Percentiles rank a stretch among this genome's conserved stretches.
These are phyloP conservation scores for Annulohypoxylon truncatum DNA, from an alignment of 2,329 filamentous ascomycete genomes.

Conservation along the genomic window DNA sequence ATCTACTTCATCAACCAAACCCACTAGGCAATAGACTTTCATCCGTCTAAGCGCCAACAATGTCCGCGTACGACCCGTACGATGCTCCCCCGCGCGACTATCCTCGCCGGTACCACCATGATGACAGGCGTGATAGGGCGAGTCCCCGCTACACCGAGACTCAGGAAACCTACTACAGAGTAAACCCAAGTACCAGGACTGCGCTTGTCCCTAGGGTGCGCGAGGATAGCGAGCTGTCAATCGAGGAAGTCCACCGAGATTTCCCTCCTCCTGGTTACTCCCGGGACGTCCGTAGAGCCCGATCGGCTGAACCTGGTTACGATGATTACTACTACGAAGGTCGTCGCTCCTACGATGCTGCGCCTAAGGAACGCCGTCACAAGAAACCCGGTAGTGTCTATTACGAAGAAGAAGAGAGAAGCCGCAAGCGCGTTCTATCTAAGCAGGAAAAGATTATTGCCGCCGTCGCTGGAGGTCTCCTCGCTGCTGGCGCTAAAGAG, in stretches of 20 bases:
- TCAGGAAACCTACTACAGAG: slow-evolving; percentile 61
- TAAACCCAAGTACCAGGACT: slow-evolving; percentile 55
- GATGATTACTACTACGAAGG: slow-evolving; percentile 71
- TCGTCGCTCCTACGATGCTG: slow-evolving; percentile 44
- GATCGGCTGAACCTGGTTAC: slow-evolving; percentile 71
- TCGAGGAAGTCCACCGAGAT: slow-evolving; percentile 87
- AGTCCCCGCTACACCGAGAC: slow-evolving; percentile 66
- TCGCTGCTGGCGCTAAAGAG: slow-evolving; percentile 75
- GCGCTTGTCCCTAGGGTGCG: slow-evolving; percentile 70
- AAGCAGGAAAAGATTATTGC: slow-evolving; percentile 75
- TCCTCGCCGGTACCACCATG: slow-evolving; percentile 64
- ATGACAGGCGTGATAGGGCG: slow-evolving; percentile 63
- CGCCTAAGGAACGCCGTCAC: slow-evolving; percentile 55
- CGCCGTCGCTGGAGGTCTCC: slow-evolving; percentile 71
- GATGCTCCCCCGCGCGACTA: slow-evolving; percentile 60
- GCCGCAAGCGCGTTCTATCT: slow-evolving; percentile 64
- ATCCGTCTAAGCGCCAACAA: slow-evolving; percentile 39
- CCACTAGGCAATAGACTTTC: not conserved
- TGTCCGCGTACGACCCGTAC: slow-evolving; percentile 67
- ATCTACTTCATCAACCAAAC: slow-evolving; percentile 14
- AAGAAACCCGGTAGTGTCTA: slow-evolving; percentile 63
- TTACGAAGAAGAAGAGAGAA: slow-evolving; percentile 69
- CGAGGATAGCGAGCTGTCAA: slow-evolving; percentile 77
- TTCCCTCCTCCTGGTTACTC: slow-evolving; percentile 77
- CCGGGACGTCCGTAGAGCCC: slow-evolving; percentile 68